Conservation (phyloP, 768 basidiomycete species). For the Asterophora lycoperdoides region DNA sequence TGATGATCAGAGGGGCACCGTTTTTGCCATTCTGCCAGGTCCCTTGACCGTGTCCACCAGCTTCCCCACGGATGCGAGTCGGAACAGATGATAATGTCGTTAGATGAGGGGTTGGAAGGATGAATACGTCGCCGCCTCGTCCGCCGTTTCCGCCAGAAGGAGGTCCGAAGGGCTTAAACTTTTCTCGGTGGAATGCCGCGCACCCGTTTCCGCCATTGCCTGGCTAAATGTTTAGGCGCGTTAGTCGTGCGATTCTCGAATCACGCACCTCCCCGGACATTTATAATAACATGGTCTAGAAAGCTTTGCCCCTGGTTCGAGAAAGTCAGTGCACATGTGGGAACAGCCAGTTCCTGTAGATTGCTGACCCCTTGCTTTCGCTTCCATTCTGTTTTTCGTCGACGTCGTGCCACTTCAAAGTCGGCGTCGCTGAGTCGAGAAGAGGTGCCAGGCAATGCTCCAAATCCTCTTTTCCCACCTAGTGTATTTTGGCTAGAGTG, state of each 20-base stretch:
- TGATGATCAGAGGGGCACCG: constrained; percentile 67
- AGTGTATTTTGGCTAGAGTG: not conserved
- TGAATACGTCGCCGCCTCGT: constrained; percentile 81
- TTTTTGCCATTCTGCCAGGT: constrained; percentile 83
- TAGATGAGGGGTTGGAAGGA: constrained; percentile 72
- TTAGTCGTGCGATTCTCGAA: not conserved
- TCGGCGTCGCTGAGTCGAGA: constrained; percentile 20
- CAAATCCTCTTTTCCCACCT: constrained; percentile 1
- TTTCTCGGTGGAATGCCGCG: constrained; percentile 90
- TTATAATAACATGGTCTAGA: constrained; percentile 78
- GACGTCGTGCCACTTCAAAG: constrained; percentile 39
- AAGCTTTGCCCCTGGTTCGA: constrained; percentile 66
- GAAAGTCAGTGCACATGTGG: constrained; percentile 8
- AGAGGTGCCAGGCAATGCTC: constrained; percentile 4
- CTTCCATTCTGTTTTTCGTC: constrained; percentile 70
- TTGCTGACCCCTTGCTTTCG: constrained; percentile 59
- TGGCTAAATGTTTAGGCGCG: constrained; percentile 22
- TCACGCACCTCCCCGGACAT: constrained; percentile 64
- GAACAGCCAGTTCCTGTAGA: not conserved
- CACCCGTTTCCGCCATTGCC: constrained; percentile 90
- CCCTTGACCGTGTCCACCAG: constrained; percentile 74
- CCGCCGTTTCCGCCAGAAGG: constrained; percentile 95
- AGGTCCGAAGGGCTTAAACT: constrained; percentile 76
- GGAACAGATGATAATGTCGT: constrained; percentile 74
- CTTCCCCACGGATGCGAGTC: constrained; percentile 59